Percentiles rank a stretch among this genome's conserved stretches.
phyloP scores from a whole-genome alignment of 352 stramenopile genomes.

The Phytophthora tentaculata region DNA sequence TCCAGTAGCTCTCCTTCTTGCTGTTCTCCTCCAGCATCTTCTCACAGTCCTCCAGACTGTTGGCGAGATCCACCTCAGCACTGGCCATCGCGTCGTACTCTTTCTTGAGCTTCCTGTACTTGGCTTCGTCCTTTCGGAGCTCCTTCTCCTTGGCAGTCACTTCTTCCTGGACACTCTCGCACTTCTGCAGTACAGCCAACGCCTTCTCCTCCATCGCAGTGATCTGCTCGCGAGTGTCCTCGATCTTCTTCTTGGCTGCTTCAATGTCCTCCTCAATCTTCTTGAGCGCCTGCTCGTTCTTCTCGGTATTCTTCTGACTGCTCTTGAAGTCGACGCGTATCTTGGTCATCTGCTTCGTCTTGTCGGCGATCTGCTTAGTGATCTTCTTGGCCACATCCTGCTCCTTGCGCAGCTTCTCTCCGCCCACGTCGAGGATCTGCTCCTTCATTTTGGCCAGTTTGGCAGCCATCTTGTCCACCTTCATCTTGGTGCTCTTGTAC shows the following conservation, averaged over 20 bases:
- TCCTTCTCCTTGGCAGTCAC: slow-evolving; percentile 89
- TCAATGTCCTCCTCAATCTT: slow-evolving; percentile 83
- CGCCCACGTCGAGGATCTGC: slow-evolving; percentile 95
- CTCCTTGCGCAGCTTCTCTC: slow-evolving; percentile 94
- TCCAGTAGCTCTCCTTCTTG: slow-evolving; percentile 91
- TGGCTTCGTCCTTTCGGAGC: slow-evolving; percentile 73
- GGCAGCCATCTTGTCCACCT: slow-evolving; percentile 72
- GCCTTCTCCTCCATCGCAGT: slow-evolving; percentile 94
- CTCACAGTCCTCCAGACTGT: slow-evolving; percentile 93
- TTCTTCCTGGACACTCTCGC: slow-evolving; percentile 91
- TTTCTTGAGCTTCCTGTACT: slow-evolving; percentile 90
- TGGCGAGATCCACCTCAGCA: slow-evolving; percentile 93
- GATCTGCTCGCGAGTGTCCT: slow-evolving; percentile 89
- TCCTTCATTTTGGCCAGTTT: slow-evolving; percentile 94
- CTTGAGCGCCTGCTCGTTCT: slow-evolving; percentile 65
- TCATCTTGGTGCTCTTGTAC: slow-evolving; percentile 70
- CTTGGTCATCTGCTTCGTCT: slow-evolving; percentile 90
- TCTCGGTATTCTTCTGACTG: slow-evolving; percentile 81
- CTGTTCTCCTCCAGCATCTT: slow-evolving; percentile 93
- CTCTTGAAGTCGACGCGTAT: slow-evolving; percentile 86
- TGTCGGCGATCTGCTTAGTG: slow-evolving; percentile 86
- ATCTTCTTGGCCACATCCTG: slow-evolving; percentile 88
- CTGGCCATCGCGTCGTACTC: slow-evolving; percentile 91
- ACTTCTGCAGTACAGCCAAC: slow-evolving; percentile 90
- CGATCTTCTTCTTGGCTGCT: slow-evolving; percentile 72